Evolutionary conservation across 768 basidiomycete species (phyloP).

Genomic region (Hygrophoropsis aurantiaca): DNA sequence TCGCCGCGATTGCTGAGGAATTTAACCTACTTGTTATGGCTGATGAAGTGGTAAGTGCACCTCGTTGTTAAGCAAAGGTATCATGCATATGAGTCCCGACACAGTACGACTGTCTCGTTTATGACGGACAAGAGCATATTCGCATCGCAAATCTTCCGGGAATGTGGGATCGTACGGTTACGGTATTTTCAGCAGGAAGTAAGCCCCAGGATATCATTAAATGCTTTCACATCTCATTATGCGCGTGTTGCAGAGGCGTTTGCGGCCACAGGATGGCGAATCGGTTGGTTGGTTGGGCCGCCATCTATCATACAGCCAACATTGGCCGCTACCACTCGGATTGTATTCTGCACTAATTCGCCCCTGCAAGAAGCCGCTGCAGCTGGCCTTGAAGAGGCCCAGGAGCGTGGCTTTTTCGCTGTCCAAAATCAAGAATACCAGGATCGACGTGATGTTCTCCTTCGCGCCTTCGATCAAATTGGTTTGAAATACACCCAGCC

Average conservation of each 20-base stretch:
- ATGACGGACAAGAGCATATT: slow-evolving; percentile 84
- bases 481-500: slow-evolving; percentile 87
- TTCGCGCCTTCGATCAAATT: slow-evolving; percentile 75
- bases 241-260: slow-evolving; percentile 71
- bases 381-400: slow-evolving; percentile 80
- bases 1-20: slow-evolving; percentile 87
- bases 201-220: slow-evolving; percentile 27
- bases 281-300: slow-evolving; percentile 95
- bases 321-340: slow-evolving; percentile 87
- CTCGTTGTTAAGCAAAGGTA: not conserved
- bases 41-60: slow-evolving; percentile 86
- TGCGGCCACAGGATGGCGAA: slow-evolving; percentile 95
- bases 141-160: slow-evolving; percentile 93
- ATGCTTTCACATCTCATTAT: slow-evolving; percentile 1
- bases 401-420: slow-evolving; percentile 72
- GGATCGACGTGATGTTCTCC: slow-evolving; percentile 75
- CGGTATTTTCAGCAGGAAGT: slow-evolving; percentile 96
- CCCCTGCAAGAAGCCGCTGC: slow-evolving; percentile 95
- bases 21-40: slow-evolving; percentile 90
- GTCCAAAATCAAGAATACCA: slow-evolving; percentile 74
- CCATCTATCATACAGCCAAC: slow-evolving; percentile 79
- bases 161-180: slow-evolving; percentile 98
- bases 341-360: slow-evolving; percentile 94
- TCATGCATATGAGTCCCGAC: not conserved
- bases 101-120: slow-evolving; percentile 93